Percentiles rank a stretch among this genome's conserved stretches.
These are phyloP conservation scores for Malbranchea zuffiana DNA, from an alignment of 2,329 filamentous ascomycete species.

Conservation along the genomic window DNA sequence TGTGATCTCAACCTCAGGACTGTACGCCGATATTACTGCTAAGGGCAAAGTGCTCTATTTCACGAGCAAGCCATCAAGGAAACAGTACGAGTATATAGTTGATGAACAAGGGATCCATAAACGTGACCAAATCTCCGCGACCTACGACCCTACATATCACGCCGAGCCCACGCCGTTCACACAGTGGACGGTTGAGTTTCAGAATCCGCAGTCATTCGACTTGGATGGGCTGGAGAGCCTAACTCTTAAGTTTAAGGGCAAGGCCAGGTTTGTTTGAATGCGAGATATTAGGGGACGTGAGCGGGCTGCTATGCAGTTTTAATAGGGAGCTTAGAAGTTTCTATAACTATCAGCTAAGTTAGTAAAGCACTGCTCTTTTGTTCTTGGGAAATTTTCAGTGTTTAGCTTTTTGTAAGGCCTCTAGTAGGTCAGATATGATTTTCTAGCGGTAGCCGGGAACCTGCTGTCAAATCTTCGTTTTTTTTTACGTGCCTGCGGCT, in stretches of 20 bases:
- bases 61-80: neutral
- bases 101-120: neutral
- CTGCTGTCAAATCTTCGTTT: too few relatives aligned
- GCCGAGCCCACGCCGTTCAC: slow-evolving; percentile 1
- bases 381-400: too few relatives aligned
- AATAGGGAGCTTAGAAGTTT: too few relatives aligned
- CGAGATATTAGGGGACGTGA: too few relatives aligned
- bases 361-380: too few relatives aligned
- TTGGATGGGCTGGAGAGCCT: neutral
- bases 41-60: neutral
- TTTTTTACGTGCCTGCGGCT: too few relatives aligned
- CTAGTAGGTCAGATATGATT: too few relatives aligned
- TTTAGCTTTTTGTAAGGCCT: too few relatives aligned
- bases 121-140: too few relatives aligned
- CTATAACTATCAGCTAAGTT: too few relatives aligned
- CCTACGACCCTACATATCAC: neutral
- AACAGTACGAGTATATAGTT: slow-evolving; percentile 1
- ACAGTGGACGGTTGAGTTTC: neutral
- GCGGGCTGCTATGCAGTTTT: too few relatives aligned
- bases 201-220: neutral
- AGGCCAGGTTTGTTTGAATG: neutral
- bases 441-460: too few relatives aligned
- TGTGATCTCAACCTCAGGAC: neutral
- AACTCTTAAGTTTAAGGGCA: neutral
- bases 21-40: slow-evolving; percentile 2